Conservation (phyloP, 768 basidiomycete species). For the Suillus fuscotomentosus region DNA sequence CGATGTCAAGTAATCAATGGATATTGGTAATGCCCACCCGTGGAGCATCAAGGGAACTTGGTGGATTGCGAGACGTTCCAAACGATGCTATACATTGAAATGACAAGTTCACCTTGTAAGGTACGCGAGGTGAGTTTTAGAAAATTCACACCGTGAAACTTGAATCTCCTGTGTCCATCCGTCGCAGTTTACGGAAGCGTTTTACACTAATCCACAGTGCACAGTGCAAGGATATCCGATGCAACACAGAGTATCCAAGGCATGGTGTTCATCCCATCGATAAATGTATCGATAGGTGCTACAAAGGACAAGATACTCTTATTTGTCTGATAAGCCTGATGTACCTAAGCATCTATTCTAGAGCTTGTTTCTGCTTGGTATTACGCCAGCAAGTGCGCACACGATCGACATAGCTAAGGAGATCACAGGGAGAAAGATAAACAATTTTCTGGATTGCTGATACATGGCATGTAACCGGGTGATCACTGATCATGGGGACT, state of each 20-base stretch:
- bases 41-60: neutral
- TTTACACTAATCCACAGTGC: neutral
- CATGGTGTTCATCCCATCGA: neutral
- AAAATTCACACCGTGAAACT: neutral
- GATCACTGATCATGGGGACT: too few species aligned
- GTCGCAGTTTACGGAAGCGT: neutral
- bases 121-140: neutral
- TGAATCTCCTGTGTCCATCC: neutral
- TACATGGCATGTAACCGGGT: neutral
- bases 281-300: neutral
- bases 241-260: neutral
- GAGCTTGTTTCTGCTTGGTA: neutral
- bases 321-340: neutral
- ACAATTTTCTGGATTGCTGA: neutral
- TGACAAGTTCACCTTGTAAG: neutral
- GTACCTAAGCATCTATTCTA: neutral
- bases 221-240: neutral
- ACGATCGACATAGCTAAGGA: neutral
- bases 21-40: neutral
- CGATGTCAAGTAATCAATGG: neutral
- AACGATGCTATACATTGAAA: neutral
- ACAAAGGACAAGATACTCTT: neutral
- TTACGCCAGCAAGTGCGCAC: neutral
- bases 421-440: neutral
- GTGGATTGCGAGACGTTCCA: neutral